Percentiles rank a stretch among this genome's conserved stretches.
These are phyloP conservation scores for Eimeria acervulina DNA, from an alignment of 169 alveolate genomes.

Conservation along the genomic window DNA sequence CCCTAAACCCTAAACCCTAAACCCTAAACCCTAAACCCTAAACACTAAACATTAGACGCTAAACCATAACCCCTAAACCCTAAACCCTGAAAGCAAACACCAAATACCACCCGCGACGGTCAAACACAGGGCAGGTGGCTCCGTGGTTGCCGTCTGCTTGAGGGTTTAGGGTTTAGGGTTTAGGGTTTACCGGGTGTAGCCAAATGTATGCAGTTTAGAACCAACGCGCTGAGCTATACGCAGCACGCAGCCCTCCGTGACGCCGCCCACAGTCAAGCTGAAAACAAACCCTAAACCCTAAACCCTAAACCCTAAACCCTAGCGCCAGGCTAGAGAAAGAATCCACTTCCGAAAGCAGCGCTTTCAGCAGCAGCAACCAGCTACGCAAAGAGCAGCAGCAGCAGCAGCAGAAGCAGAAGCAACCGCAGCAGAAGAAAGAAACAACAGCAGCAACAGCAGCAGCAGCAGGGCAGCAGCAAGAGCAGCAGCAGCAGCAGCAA, in stretches of 20 bases:
- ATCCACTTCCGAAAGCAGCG: not conserved
- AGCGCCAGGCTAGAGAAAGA: no score
- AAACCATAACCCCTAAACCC: no score
- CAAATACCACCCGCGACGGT: not conserved
- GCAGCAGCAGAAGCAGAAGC: constrained; percentile 25
- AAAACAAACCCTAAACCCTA: constrained; percentile 33
- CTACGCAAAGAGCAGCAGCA: constrained; percentile 16
- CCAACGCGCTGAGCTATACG: constrained; percentile 49
- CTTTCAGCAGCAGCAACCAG: constrained; percentile 18
- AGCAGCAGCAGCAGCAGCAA: constrained; percentile 27
- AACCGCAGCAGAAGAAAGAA: not conserved
- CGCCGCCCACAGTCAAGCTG: constrained; percentile 56
- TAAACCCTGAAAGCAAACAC: no score
- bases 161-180: constrained; percentile 19
- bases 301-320: constrained; percentile 43
- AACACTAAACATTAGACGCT: not conserved
- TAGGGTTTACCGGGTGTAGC: constrained; percentile 57
- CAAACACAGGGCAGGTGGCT: not conserved
- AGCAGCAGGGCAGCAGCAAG: constrained; percentile 11
- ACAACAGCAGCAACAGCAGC: constrained; percentile 30
- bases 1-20: constrained; percentile 48
- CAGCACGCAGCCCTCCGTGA: constrained; percentile 33
- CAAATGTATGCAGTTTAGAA: constrained; percentile 10
- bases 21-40: not conserved
- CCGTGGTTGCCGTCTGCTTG: not conserved